A percentile compares a stretch with the other conserved stretches of the same genome.
phyloP scores from a whole-genome alignment of 306 rosid species.

The Senna siamea region DNA sequence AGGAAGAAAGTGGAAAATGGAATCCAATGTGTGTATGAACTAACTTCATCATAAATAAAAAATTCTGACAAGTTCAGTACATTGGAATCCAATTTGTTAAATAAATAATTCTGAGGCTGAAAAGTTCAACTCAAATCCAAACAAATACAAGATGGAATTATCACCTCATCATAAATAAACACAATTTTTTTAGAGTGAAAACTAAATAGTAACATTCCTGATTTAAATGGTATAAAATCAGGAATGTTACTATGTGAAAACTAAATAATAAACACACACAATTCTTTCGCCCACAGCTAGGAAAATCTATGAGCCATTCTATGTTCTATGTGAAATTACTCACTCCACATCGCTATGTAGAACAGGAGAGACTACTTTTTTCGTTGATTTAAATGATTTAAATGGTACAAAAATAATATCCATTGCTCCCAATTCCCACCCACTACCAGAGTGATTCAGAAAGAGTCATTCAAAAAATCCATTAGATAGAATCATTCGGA shows the following conservation, averaged over 20 bases:
- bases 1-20: background rate
- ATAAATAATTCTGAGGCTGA: background rate
- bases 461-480: background rate
- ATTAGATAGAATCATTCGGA: too few species aligned
- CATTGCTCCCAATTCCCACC: background rate
- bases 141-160: background rate
- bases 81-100: too few species aligned
- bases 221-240: too few species aligned
- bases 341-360: too few species aligned
- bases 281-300: background rate
- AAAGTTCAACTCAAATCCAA: background rate
- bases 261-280: too few species aligned
- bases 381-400: too few species aligned
- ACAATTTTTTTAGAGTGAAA: background rate
- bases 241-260: too few species aligned
- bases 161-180: background rate
- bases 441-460: background rate
- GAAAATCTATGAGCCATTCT: background rate
- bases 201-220: background rate
- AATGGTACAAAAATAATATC: background rate
- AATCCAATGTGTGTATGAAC: background rate
- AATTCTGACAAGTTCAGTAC: too few species aligned
- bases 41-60: background rate
- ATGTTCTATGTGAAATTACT: too few species aligned
- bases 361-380: too few species aligned